Conservation (phyloP, 1,139 yeast species). For the Suhomyces yuchorum region DNA sequence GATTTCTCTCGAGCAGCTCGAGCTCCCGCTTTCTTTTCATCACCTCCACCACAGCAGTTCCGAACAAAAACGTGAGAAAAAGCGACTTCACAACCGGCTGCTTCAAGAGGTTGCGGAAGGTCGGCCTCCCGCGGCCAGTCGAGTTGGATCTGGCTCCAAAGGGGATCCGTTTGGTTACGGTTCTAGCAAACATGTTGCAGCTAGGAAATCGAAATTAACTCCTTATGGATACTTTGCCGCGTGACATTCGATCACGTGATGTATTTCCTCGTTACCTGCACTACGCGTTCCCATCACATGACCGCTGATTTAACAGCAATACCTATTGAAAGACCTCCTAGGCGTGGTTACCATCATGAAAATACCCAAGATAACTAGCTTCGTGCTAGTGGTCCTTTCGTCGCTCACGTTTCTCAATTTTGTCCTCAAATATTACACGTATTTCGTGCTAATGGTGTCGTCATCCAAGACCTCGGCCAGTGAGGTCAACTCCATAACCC, state of each 20-base stretch:
- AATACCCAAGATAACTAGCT: conserved; percentile 40
- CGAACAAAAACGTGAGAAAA: conserved; percentile 41
- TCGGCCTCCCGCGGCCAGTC: conserved; percentile 6
- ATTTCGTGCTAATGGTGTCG: conserved; percentile 30
- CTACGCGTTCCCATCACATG: neutral
- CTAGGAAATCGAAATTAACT: no score
- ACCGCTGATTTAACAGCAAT: neutral
- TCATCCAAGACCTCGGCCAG: conserved; percentile 29
- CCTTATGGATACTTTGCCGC: no score
- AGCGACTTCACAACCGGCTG: conserved; percentile 45
- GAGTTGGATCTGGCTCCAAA: conserved; percentile 1
- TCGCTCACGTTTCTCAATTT: conserved; percentile 25
- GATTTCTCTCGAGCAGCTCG: conserved; percentile 33
- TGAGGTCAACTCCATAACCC: conserved; percentile 29
- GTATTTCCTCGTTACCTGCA: neutral
- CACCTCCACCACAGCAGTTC: conserved; percentile 43
- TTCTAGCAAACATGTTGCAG: neutral
- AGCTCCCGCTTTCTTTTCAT: conserved; percentile 38
- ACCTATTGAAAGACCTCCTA: no score
- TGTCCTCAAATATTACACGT: conserved; percentile 24
- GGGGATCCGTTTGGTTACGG: neutral
- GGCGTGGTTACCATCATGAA: conserved; percentile 27
- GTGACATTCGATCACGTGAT: neutral
- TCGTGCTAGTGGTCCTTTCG: conserved; percentile 35
- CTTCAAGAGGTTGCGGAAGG: conserved; percentile 20